These are phyloP conservation scores for Yamadazyma kitorensis DNA, from an alignment of 805 yeast genomes.

Conservation along the genomic window DNA sequence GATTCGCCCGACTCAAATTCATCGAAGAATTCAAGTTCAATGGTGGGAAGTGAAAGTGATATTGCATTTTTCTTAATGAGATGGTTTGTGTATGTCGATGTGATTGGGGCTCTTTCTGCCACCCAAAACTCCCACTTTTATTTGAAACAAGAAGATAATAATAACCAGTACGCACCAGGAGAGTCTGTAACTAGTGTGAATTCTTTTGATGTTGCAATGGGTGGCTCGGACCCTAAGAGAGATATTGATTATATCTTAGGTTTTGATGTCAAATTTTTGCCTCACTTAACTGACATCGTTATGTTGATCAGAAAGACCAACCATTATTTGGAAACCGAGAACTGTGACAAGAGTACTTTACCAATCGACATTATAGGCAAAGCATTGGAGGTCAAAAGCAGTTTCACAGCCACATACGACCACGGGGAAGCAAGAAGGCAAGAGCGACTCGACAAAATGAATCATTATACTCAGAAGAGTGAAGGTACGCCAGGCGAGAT, in stretches of 20 bases:
- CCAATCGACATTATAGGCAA: slow-evolving; percentile 20
- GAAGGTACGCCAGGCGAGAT: slow-evolving; percentile 1
- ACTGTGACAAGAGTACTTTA: slow-evolving; percentile 5
- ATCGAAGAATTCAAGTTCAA: slow-evolving; percentile 1
- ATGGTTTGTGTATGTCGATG: slow-evolving; percentile 69
- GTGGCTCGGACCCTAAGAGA: slow-evolving; percentile 20
- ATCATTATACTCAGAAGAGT: slow-evolving; percentile 8
- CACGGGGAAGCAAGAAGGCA: slow-evolving; percentile 28
- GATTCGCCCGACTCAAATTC: slow-evolving; percentile 12
- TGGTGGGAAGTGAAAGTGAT: slow-evolving; percentile 30
- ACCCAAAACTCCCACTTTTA: slow-evolving; percentile 37
- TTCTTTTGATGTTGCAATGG: slow-evolving; percentile 13
- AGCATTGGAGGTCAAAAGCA: slow-evolving; percentile 27
- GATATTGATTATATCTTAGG: slow-evolving; percentile 66
- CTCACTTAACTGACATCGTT: slow-evolving; percentile 52
- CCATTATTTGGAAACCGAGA: slow-evolving; percentile 11
- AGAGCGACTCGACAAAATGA: slow-evolving; percentile 19
- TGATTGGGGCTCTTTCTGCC: slow-evolving; percentile 60
- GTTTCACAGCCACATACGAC: slow-evolving; percentile 17
- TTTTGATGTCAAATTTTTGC: slow-evolving; percentile 60
- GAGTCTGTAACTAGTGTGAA: slow-evolving; percentile 20
- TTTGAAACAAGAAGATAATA: slow-evolving; percentile 19
- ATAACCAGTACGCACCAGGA: slow-evolving; percentile 18
- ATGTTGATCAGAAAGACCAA: slow-evolving; percentile 30
- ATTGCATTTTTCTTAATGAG: slow-evolving; percentile 56